These are phyloP conservation scores for Paracorniculantispora psalliotae DNA, from an alignment of 2,329 filamentous ascomycete genomes.

Conservation along the genomic window DNA sequence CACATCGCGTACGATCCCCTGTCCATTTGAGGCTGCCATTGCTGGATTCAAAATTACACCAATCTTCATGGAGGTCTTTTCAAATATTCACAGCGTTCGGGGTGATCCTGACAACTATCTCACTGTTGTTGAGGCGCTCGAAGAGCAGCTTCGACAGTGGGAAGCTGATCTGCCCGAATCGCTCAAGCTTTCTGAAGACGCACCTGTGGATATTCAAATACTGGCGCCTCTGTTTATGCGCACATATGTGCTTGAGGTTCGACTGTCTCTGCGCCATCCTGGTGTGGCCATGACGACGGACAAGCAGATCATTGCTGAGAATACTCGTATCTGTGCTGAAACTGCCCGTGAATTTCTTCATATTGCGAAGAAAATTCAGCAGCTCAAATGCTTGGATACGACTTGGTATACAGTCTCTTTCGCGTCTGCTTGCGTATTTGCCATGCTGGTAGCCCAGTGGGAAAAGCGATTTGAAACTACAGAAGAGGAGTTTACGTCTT, in stretches of 20 bases:
- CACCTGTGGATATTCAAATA: conserved; percentile 36
- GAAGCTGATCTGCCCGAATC: conserved; percentile 58
- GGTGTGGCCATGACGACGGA: conserved; percentile 54
- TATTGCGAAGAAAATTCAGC: conserved; percentile 54
- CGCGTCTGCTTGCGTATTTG: conserved; percentile 69
- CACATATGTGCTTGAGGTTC: conserved; percentile 51
- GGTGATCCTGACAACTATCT: conserved; percentile 60
- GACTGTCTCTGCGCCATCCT: conserved; percentile 56
- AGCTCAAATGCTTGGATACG: conserved; percentile 65
- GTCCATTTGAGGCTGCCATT: conserved; percentile 62
- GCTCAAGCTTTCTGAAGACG: conserved; percentile 44
- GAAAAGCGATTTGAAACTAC: conserved; percentile 59
- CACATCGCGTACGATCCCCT: conserved; percentile 49
- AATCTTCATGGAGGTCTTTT: conserved; percentile 68
- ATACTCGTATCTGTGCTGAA: conserved; percentile 61
- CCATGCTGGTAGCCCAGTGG: conserved; percentile 64
- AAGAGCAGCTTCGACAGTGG: conserved; percentile 60
- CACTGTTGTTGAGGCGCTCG: conserved; percentile 57
- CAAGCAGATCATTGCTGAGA: conserved; percentile 52
- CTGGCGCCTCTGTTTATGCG: conserved; percentile 52
- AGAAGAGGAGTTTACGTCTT: conserved; percentile 50
- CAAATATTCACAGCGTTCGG: conserved; percentile 67
- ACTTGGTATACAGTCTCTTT: conserved; percentile 73
- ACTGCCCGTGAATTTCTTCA: conserved; percentile 60
- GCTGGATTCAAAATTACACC: conserved; percentile 60